Base-by-base conservation (phyloP, 495 filamentous ascomycete species). In the Cercophora samala region DNA sequence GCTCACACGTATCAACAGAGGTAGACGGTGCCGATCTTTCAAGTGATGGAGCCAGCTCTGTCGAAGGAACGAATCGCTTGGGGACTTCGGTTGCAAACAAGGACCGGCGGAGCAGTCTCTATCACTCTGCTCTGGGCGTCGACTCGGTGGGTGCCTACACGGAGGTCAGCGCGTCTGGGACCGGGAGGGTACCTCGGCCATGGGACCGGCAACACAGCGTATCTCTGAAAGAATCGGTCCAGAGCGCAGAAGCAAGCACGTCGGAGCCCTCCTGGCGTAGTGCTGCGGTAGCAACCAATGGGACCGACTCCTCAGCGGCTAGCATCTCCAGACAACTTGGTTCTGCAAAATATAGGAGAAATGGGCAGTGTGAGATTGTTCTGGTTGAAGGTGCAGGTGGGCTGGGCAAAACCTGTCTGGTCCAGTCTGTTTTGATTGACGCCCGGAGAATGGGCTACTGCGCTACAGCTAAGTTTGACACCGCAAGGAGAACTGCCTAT, bases 391-490 rank as follows among this genome's bases (percentile, higher is more conserved):
- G 92, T 9, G 82, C 85, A 46, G 87, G 90, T 42, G 93, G 93
- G 0, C 82, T 93, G 25, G 93, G 93, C 15, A 97, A 97, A 75
- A 92, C 91, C 26, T 89, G 88, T 68, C 84, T 97, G 8, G 82
- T 95, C 23, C 91, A 93, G 71, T 89, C 88, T 26, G 86, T 93
- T 11, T 87, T 94, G 65, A 83, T 86, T 18, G 83, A 88, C 42
- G 92, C 91, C 9, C 86, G 93, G 55, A 86, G 86, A 65, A 77
- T 80, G 68, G 92, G 92, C 0, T 97, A 94, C 70, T 93, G 92
- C 71, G 90, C 91, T 0, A 89, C 89, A 46, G 88, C 92, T 21
- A 93, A 93, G 74, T 92, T 97, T 68, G 93, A 96, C 69, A 87
- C 87, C n/a, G 87, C 90, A 4, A 87, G 89, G 75, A 86, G 86